phyloP scores from a whole-genome alignment of 345 rosid genomes.

The Camelina neglecta region DNA sequence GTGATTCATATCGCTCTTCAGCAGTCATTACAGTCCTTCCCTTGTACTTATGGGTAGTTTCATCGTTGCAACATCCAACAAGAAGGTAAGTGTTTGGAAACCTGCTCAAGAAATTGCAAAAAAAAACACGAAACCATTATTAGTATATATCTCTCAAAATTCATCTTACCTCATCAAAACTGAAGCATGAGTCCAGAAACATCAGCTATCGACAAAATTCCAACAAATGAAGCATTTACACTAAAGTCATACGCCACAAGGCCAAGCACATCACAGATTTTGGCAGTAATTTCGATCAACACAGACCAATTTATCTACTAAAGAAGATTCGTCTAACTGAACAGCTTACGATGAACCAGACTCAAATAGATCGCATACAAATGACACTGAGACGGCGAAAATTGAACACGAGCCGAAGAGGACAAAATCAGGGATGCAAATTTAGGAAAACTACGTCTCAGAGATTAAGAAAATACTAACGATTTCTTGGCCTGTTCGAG shows the following conservation, averaged over 20 bases:
- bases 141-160: not conserved
- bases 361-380: conserved; percentile 25
- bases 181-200: not conserved
- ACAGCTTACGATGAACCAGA: not conserved
- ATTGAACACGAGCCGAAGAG: not conserved
- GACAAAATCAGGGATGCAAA: conserved; percentile 7
- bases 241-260: conserved; percentile 11
- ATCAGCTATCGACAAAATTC: conserved; percentile 21
- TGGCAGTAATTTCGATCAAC: not conserved
- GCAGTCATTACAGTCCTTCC: conserved; percentile 94
- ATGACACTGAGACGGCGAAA: conserved; percentile 14
- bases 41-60: conserved; percentile 76
- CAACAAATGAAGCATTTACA: not conserved
- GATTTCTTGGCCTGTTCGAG: conserved; percentile 94
- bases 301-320: not conserved
- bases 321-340: not conserved
- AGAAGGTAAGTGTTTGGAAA: conserved; percentile 80
- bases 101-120: conserved; percentile 47
- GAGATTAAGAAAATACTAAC: conserved; percentile 47
- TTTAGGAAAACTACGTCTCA: not conserved
- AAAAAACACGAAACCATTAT: conserved; percentile 19
- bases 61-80: conserved; percentile 95
- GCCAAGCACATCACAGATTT: not conserved
- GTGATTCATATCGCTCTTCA: conserved; percentile 86
- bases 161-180: not conserved